Evolutionary conservation across 2,329 filamentous ascomycete species (phyloP).

Genomic region (Davidsoniella neocaledoniae): DNA sequence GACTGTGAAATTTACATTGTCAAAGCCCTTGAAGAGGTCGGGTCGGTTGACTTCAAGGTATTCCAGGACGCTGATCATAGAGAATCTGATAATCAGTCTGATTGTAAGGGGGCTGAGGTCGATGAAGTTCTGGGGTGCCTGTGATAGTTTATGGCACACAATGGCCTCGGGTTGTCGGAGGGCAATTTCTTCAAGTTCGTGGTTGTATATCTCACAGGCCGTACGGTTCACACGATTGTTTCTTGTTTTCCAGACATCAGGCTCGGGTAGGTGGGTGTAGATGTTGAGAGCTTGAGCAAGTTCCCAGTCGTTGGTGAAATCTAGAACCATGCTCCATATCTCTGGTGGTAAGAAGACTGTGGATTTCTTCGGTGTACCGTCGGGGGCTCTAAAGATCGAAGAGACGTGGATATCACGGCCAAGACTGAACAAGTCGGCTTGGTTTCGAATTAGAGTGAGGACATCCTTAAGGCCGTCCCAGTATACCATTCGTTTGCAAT

Average conservation of each 20-base stretch:
- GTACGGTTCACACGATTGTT: constrained; percentile 39
- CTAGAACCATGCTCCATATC: constrained; percentile 77
- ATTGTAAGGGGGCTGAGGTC: constrained; percentile 66
- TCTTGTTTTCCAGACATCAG: constrained; percentile 46
- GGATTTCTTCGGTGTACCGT: constrained; percentile 21
- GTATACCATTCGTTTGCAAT: constrained; percentile 35
- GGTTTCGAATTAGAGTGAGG: constrained; percentile 59
- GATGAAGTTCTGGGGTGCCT: constrained; percentile 51
- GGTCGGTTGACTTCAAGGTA: constrained; percentile 45
- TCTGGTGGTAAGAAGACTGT: constrained; percentile 51
- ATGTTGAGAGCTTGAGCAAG: constrained; percentile 65
- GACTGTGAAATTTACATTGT: constrained; percentile 69
- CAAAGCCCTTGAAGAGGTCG: constrained; percentile 69
- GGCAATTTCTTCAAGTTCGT: constrained; percentile 72
- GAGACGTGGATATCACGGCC: constrained; percentile 49
- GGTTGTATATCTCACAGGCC: constrained; percentile 38
- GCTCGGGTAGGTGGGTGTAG: constrained; percentile 59
- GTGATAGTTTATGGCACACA: constrained; percentile 57
- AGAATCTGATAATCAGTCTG: constrained; percentile 83
- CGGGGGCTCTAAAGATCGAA: constrained; percentile 21
- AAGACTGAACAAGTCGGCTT: constrained; percentile 57
- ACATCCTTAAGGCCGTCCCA: constrained; percentile 55
- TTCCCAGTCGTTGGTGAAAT: constrained; percentile 80
- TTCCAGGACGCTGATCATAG: constrained; percentile 59
- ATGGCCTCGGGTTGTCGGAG: constrained; percentile 53